These are phyloP conservation scores for Gleditsia sinensis DNA, from an alignment of 306 rosid genomes.

Conservation along the genomic window DNA sequence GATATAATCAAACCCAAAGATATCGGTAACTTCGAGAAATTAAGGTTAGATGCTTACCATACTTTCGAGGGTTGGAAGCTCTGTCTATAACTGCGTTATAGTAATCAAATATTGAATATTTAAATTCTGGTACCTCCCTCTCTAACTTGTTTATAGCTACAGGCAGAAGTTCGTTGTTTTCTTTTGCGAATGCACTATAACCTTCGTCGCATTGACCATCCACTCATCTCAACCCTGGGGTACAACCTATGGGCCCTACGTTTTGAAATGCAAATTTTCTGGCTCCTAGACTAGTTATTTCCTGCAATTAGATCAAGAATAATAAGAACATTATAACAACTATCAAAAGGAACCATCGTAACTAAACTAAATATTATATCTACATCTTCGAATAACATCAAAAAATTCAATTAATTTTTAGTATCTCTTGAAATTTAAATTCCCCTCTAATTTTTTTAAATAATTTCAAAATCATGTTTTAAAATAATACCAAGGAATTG, in stretches of 20 bases:
- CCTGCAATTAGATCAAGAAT: no score
- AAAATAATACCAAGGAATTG: no score
- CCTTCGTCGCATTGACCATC: not conserved
- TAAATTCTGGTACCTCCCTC: not conserved
- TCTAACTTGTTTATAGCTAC: not conserved
- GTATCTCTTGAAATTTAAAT: no score
- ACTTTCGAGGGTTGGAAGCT: slow-evolving; percentile 12
- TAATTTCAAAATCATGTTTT: no score
- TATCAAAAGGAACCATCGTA: no score
- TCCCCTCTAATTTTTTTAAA: no score
- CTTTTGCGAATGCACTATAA: not conserved
- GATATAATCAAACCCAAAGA: no score
- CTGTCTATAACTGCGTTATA: not conserved
- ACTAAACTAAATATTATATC: no score
- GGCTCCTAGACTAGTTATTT: slow-evolving; percentile 11
- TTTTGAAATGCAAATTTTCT: slow-evolving; percentile 31
- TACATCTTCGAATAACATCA: no score
- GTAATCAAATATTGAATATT: slow-evolving; percentile 29
- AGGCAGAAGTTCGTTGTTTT: slow-evolving; percentile 29
- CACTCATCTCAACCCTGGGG: not conserved
- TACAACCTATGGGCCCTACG: slow-evolving; percentile 26
- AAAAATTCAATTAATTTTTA: no score
- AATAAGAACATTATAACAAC: no score
- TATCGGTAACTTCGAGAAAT: no score
- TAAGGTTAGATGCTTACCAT: slow-evolving; percentile 1